phyloP scores from a whole-genome alignment of 2,329 filamentous ascomycete genomes.

The Fusarium torreyae region DNA sequence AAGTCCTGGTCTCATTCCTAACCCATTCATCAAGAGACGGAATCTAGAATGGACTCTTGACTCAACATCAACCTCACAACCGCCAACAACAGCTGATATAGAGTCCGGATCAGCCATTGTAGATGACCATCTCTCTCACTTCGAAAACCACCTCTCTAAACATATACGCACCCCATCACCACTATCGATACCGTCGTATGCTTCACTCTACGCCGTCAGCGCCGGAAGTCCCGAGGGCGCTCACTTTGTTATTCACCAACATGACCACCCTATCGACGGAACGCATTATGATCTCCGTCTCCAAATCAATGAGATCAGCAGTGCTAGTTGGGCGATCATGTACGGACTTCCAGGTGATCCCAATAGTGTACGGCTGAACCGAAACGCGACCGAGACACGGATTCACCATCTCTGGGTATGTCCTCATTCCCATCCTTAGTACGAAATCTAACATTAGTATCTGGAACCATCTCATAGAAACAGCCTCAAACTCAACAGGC shows the following conservation, averaged over 20 bases:
- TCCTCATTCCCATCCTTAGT: background rate
- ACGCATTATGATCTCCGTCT: conserved; percentile 79
- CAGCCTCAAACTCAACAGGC: conserved; percentile 67
- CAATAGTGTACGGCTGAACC: conserved; percentile 67
- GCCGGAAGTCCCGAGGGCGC: conserved; percentile 54
- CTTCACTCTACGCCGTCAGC: conserved; percentile 56
- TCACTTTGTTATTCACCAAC: conserved; percentile 80
- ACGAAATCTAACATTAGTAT: background rate
- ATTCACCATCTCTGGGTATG: conserved; percentile 72
- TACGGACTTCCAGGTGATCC: conserved; percentile 73
- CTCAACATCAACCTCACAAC: conserved; percentile 9
- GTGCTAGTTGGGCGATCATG: conserved; percentile 76
- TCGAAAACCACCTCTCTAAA: conserved; percentile 53
- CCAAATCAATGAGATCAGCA: conserved; percentile 78
- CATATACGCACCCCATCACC: conserved; percentile 50
- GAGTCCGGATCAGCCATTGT: conserved; percentile 58
- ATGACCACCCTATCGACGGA: conserved; percentile 79
- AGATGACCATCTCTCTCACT: conserved; percentile 59
- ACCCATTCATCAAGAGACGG: conserved; percentile 64
- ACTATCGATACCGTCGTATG: conserved; percentile 56
- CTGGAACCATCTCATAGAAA: conserved; percentile 74
- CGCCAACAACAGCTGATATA: conserved; percentile 54
- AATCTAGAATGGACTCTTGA: conserved; percentile 62
- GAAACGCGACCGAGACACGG: conserved; percentile 74
- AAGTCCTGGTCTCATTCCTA: conserved; percentile 57